Base-by-base conservation (phyloP, 768 basidiomycete genomes). In the Amanita rimosa region DNA sequence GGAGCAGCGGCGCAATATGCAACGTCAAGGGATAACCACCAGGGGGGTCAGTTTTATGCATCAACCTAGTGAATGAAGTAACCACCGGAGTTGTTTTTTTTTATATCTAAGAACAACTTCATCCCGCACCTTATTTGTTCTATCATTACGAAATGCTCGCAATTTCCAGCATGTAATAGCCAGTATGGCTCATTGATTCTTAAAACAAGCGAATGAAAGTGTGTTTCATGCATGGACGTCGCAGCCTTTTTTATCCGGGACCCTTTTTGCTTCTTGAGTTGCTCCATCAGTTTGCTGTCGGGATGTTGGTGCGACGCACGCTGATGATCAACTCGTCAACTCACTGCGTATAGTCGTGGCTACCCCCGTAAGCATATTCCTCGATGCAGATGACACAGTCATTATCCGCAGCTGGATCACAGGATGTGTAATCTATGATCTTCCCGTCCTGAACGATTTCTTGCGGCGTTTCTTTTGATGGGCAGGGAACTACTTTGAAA, bases 141-240 rank as follows among this genome's bases (percentile, higher is more conserved):
- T 34, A 91, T 53, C 17, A 83, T 74, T 17, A 89, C 54, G 59
- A 81, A 85, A 57, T 92, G 89, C 55, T 90, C 86, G 58, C 89
- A 92, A 55, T 78, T 83, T 29, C 88, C 89, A 47, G 75, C 73
- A 57, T 92, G 89, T 14, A 90, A 66, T 48, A 91, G 65, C 79
- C 84, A 88, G 54, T 92, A 91, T 0, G 90, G 90, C 56, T 83
- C 72, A 54, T 85, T 75, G 33, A 87, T 61, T 27, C 81, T 74
- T 17, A 90, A 61, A 3, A 69, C 64, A 19, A 91, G 71, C 1
- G 78, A 73, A 1, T 67, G 62, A 35, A 90, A 64, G 7, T 59
- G 48, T 6, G 76, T 77, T 47, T 78, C 69, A 46, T 65, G 58
- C 58, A 82, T 67, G 3, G 72, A 56, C 7, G 63, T 67, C 3